Conservation (phyloP, 2,329 filamentous ascomycete genomes). For the Didymella lethalis region DNA sequence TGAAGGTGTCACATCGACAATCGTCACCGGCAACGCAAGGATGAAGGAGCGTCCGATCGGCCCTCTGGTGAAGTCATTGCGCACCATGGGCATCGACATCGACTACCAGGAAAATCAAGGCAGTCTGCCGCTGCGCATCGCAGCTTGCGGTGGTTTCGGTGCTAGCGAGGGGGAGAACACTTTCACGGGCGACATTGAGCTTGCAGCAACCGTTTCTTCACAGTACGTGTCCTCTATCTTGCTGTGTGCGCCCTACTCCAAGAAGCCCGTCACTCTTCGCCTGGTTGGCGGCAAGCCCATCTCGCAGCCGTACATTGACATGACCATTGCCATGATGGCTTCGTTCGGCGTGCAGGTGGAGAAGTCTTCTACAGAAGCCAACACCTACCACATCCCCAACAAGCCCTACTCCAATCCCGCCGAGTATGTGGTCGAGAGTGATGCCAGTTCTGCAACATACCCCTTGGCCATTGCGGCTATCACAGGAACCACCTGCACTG, state of each 20-base stretch:
- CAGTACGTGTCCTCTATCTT: constrained; percentile 97
- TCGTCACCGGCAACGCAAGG: constrained; percentile 90
- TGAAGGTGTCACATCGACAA: constrained; percentile 68
- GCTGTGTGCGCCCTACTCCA: constrained; percentile 97
- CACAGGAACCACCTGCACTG: constrained; percentile 91
- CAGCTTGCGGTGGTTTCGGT: constrained; percentile 66
- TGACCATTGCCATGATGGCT: constrained; percentile 98
- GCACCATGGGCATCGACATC: constrained; percentile 84
- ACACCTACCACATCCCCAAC: constrained; percentile 93
- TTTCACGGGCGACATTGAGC: constrained; percentile 78
- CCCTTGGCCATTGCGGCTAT: constrained; percentile 93
- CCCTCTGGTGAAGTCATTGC: constrained; percentile 87
- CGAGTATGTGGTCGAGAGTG: constrained; percentile 92
- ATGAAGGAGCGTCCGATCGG: constrained; percentile 98
- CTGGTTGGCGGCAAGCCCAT: constrained; percentile 97
- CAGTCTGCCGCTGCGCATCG: constrained; percentile 83
- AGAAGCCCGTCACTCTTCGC: constrained; percentile 86
- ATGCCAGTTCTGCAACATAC: constrained; percentile 97
- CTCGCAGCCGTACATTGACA: constrained; percentile 96
- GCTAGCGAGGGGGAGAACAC: constrained; percentile 72
- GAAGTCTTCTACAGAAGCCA: constrained; percentile 77
- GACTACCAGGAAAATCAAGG: constrained; percentile 84
- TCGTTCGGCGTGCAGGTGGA: constrained; percentile 85
- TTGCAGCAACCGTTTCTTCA: constrained; percentile 96
- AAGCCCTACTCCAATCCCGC: constrained; percentile 82